phyloP scores from a whole-genome alignment of 345 rosid species.

The Eucalyptus leucophloia region DNA sequence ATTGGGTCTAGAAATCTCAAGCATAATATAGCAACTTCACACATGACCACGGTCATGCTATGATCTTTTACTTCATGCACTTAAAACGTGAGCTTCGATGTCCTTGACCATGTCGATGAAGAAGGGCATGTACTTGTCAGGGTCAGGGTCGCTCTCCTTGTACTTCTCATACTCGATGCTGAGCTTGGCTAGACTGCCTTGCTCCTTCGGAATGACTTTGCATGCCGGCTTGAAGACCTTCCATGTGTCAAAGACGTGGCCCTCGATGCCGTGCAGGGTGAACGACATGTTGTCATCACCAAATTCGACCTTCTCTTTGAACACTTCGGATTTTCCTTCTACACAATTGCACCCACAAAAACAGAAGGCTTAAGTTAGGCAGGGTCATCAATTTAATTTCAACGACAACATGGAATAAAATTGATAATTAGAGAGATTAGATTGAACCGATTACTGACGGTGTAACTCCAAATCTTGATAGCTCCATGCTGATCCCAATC shows the following conservation, averaged over 20 bases:
- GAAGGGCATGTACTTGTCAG: not conserved
- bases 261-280: conserved; percentile 6
- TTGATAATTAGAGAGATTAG: not conserved
- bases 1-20: not conserved
- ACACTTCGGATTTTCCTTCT: conserved; percentile 10
- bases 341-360: not conserved
- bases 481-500: conserved; percentile 16
- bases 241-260: conserved; percentile 9
- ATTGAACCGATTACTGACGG: not conserved
- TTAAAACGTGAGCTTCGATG: not conserved
- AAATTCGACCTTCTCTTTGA: conserved; percentile 6
- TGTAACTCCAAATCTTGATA: conserved; percentile 5
- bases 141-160: not conserved
- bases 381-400: not conserved
- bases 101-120: not conserved
- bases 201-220: not conserved
- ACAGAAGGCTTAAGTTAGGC: not conserved
- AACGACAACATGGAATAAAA: not conserved
- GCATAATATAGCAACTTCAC: not conserved
- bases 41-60: not conserved
- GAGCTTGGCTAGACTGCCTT: not conserved
- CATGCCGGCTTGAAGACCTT: conserved; percentile 1
- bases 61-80: not conserved
- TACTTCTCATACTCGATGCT: not conserved
- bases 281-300: conserved; percentile 6